These are phyloP conservation scores for Hypoxylon sp. DNA, from an alignment of 2,329 filamentous ascomycete genomes.

Conservation along the genomic window DNA sequence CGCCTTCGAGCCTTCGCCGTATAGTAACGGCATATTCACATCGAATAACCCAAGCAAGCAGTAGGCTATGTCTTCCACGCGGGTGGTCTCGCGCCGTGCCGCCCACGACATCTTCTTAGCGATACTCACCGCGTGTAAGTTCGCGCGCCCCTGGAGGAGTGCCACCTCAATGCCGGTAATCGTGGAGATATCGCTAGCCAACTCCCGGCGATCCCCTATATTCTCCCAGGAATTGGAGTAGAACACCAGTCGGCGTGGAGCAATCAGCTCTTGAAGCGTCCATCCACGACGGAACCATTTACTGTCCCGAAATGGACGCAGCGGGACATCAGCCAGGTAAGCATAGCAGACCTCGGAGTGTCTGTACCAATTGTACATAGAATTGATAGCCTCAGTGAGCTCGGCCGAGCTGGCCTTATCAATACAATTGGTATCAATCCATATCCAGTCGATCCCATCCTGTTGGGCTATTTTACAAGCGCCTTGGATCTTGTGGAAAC, in stretches of 20 bases:
- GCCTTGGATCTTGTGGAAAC: conserved; percentile 29
- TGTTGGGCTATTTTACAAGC: conserved; percentile 29
- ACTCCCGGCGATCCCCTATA: conserved; percentile 32
- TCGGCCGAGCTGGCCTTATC: conserved; percentile 41
- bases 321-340: conserved; percentile 25
- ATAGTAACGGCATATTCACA: conserved; percentile 51
- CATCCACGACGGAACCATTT: conserved; percentile 46
- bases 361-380: conserved; percentile 39
- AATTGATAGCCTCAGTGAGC: conserved; percentile 35
- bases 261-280: conserved; percentile 47
- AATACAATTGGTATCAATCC: conserved; percentile 44
- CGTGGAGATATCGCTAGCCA: conserved; percentile 13
- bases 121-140: conserved; percentile 33
- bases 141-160: conserved; percentile 4
- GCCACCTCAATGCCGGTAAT: conserved; percentile 23
- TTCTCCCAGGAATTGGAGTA: conserved; percentile 38
- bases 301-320: conserved; percentile 26
- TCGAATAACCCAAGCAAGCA: conserved; percentile 51
- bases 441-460: conserved; percentile 33
- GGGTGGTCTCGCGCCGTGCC: conserved; percentile 40
- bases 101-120: conserved; percentile 52
- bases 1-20: conserved; percentile 48
- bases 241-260: conserved; percentile 37
- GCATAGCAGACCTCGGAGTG: conserved; percentile 31
- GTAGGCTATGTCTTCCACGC: conserved; percentile 49